Evolutionary conservation across 495 filamentous ascomycete genomes (phyloP).

Genomic region (Aspergillus funiculosus): DNA sequence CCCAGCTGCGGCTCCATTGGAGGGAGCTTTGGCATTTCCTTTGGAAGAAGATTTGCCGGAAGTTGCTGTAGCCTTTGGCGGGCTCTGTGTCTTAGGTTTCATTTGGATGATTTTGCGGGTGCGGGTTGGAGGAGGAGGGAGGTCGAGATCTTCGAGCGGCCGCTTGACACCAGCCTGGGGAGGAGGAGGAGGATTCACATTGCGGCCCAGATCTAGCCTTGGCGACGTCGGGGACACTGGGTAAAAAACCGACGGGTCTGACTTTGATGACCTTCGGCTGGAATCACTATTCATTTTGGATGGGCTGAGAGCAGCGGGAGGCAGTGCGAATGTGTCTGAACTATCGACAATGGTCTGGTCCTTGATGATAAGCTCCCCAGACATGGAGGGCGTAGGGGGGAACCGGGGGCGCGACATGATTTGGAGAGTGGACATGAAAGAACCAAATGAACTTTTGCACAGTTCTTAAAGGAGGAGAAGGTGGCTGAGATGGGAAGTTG

Average conservation of each 20-base stretch:
- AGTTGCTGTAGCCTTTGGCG: constrained; percentile 21
- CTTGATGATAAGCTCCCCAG: constrained; percentile 74
- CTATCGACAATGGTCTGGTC: constrained; percentile 52
- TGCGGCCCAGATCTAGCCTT: constrained; percentile 28
- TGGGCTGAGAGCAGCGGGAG: constrained; percentile 68
- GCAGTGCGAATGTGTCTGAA: constrained; percentile 68
- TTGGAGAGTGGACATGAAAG: constrained; percentile 5
- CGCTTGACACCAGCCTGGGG: constrained; percentile 51
- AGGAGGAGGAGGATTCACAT: constrained; percentile 52
- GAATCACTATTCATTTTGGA: constrained; percentile 33
- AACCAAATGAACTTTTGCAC: not conserved
- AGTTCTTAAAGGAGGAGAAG: constrained; percentile 5
- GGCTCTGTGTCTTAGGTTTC: constrained; percentile 53
- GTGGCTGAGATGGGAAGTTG: not conserved
- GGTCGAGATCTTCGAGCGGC: constrained; percentile 55
- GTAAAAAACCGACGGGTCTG: constrained; percentile 44
- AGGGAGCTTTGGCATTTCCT: constrained; percentile 24
- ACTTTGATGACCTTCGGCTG: constrained; percentile 38
- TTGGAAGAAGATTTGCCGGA: constrained; percentile 25
- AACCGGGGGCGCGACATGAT: constrained; percentile 66
- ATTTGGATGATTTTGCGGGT: constrained; percentile 97
- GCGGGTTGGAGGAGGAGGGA: constrained; percentile 88
- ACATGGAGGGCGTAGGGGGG: constrained; percentile 80
- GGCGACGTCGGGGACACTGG: constrained; percentile 55
- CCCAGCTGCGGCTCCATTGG: constrained; percentile 21